Percentiles rank a stretch among this genome's conserved stretches.
phyloP scores from a whole-genome alignment of 1,284 basidiomycete genomes.

The Cutaneotrichosporon curvatum region DNA sequence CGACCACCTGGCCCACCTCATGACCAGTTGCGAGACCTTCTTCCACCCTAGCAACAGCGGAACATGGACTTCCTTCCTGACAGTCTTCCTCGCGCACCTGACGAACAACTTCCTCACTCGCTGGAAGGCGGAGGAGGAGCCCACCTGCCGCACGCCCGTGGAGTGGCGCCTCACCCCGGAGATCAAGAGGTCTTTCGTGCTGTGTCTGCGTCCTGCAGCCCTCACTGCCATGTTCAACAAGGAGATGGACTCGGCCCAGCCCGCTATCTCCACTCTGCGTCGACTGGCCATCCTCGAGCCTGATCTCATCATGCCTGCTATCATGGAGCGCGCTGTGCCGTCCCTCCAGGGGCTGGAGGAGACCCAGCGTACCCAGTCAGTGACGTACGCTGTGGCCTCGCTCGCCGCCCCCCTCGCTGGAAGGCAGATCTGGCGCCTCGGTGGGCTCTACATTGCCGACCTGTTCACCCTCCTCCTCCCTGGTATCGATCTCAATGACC shows the following conservation, averaged over 20 bases:
- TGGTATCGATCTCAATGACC: conserved; percentile 68
- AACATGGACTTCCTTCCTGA: conserved; percentile 51
- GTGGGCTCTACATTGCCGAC: conserved; percentile 81
- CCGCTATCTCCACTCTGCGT: conserved; percentile 47
- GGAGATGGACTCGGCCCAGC: conserved; percentile 49
- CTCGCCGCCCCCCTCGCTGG: conserved; percentile 72
- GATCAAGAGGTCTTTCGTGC: conserved; percentile 78
- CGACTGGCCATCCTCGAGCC: conserved; percentile 72
- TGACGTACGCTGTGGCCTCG: conserved; percentile 77
- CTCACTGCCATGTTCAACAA: conserved; percentile 95
- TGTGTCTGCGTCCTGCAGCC: conserved; percentile 74
- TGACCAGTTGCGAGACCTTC: conserved; percentile 81
- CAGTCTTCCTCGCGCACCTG: conserved; percentile 70
- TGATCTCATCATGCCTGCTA: conserved; percentile 78
- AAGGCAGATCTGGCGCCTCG: conserved; percentile 64
- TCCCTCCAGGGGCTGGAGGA: conserved; percentile 91
- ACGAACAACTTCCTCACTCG: conserved; percentile 77
- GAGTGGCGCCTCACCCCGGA: conserved; percentile 66
- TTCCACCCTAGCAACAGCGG: conserved; percentile 49
- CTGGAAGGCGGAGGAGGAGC: conserved; percentile 72
- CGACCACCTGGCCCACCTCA: conserved; percentile 77
- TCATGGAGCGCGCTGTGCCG: conserved; percentile 84
- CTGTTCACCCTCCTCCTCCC: conserved; percentile 85
- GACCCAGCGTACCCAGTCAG: conserved; percentile 85
- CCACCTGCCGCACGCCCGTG: conserved; percentile 69